Evolutionary conservation across 805 yeast species (phyloP).

Genomic region (Candida nonsorbophila): DNA sequence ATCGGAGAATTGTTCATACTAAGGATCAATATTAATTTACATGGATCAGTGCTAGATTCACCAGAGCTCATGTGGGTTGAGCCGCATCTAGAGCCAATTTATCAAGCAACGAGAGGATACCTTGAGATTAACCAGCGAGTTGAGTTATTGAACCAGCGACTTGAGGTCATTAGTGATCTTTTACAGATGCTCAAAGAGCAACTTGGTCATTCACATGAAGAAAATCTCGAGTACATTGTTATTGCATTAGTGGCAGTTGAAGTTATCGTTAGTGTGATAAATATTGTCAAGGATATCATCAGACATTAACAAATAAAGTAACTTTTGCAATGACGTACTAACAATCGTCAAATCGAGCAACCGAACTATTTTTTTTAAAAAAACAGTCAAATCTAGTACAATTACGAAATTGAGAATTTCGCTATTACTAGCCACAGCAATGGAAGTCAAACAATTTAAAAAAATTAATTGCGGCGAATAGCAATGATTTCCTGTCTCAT

Average conservation of each 20-base stretch:
- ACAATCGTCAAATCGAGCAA: not conserved
- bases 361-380: not conserved
- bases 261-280: conserved; percentile 80
- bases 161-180: conserved; percentile 90
- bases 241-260: conserved; percentile 89
- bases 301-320: conserved; percentile 15
- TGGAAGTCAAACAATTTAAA: too few species aligned
- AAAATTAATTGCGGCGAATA: too few species aligned
- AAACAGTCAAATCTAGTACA: not conserved
- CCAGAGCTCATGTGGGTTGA: conserved; percentile 99
- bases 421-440: too few species aligned
- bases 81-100: conserved; percentile 95
- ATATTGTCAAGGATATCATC: conserved; percentile 59
- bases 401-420: not conserved
- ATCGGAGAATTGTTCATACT: conserved; percentile 93
- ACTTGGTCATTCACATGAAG: conserved; percentile 89
- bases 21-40: conserved; percentile 73
- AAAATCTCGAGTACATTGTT: conserved; percentile 85
- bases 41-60: conserved; percentile 87
- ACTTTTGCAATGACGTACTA: not conserved
- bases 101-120: conserved; percentile 95
- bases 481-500: too few species aligned
- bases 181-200: conserved; percentile 96
- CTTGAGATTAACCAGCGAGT: conserved; percentile 94
- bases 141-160: conserved; percentile 78